These are phyloP conservation scores for Triticum turgidum DNA, from an alignment of 176 grass and related monocot genomes.

Conservation along the genomic window DNA sequence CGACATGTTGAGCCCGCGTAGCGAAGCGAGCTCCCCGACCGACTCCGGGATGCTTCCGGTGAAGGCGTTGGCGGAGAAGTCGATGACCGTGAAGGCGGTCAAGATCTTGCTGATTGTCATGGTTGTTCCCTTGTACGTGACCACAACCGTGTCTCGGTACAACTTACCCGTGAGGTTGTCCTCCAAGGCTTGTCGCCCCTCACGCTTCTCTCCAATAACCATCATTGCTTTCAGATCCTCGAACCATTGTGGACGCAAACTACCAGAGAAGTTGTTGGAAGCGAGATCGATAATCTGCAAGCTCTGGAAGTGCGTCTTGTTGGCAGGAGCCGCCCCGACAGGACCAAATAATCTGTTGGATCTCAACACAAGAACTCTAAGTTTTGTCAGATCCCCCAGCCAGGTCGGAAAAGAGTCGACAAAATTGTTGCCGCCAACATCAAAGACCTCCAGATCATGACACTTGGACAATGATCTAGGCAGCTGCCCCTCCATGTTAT, in stretches of 20 bases:
- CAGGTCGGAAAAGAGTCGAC: conserved; percentile 28
- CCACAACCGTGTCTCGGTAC: conserved; percentile 24
- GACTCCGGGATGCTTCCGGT: conserved; percentile 35
- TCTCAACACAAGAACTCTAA: conserved; percentile 31
- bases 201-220: background rate
- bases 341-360: conserved; percentile 37
- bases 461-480: conserved; percentile 30
- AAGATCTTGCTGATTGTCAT: background rate
- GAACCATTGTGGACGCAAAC: conserved; percentile 24
- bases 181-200: conserved; percentile 32
- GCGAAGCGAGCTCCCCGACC: conserved; percentile 28
- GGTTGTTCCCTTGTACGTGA: conserved; percentile 5
- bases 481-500: conserved; percentile 6
- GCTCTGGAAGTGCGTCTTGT: background rate
- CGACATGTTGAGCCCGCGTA: conserved; percentile 56
- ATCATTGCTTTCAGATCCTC: conserved; percentile 26
- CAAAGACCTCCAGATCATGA: conserved; percentile 20
- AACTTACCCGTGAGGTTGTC: conserved; percentile 42
- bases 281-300: conserved; percentile 42
- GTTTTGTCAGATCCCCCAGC: conserved; percentile 17
- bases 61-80: conserved; percentile 29
- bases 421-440: conserved; percentile 31
- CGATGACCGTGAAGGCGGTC: conserved; percentile 20
- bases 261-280: conserved; percentile 44
- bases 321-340: background rate